Percentiles rank a stretch among this genome's conserved stretches.
Evolutionary conservation across 768 basidiomycete genomes (phyloP).

Genomic region (Suillus plorans): DNA sequence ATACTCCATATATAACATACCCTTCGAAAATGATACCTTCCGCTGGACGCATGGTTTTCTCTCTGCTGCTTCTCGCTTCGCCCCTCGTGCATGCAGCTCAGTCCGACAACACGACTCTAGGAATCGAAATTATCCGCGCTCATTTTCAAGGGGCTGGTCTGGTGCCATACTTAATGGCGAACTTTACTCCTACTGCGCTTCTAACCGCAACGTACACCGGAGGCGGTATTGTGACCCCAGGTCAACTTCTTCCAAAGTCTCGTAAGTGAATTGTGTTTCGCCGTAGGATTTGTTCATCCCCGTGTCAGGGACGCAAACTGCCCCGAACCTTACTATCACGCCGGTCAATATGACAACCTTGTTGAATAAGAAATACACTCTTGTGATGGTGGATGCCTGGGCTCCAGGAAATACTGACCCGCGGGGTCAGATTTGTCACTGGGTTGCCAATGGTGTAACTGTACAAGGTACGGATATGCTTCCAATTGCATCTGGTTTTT

Average conservation of each 20-base stretch:
- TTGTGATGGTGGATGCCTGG: constrained; percentile 77
- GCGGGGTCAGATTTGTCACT: constrained; percentile 70
- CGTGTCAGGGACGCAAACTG: constrained; percentile 51
- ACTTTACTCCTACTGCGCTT: constrained; percentile 62
- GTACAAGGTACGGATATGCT: constrained; percentile 38
- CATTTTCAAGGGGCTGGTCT: constrained; percentile 62
- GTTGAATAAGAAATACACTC: constrained; percentile 55
- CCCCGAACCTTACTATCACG: constrained; percentile 53
- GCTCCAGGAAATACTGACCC: constrained; percentile 59
- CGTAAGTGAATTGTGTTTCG: constrained; percentile 41
- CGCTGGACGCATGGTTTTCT: constrained; percentile 17
- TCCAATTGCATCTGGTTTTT: not conserved
- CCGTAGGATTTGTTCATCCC: not conserved
- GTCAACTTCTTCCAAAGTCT: constrained; percentile 55
- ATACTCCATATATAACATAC: not conserved
- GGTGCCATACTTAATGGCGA: constrained; percentile 58
- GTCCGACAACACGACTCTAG: constrained; percentile 38
- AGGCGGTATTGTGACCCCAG: constrained; percentile 51
- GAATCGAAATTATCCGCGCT: constrained; percentile 62
- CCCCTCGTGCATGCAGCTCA: constrained; percentile 37
- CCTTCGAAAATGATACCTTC: constrained; percentile 2
- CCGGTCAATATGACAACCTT: constrained; percentile 47
- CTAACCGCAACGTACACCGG: constrained; percentile 52
- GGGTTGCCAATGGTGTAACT: constrained; percentile 71
- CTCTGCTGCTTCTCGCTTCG: constrained; percentile 17